phyloP scores from a whole-genome alignment of 108 stramenopile species.

The Skeletonema tropicum region DNA sequence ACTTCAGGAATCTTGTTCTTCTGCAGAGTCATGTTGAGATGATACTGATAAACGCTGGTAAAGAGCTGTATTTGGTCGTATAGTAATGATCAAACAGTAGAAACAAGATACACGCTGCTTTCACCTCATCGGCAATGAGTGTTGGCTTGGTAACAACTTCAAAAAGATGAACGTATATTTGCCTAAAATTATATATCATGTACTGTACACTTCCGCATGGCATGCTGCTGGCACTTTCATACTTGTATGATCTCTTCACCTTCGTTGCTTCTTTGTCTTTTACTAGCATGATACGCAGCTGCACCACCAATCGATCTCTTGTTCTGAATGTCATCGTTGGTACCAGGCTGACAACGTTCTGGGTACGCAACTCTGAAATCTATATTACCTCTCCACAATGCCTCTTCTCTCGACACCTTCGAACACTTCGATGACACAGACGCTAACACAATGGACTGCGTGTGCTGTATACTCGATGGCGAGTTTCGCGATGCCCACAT shows the following conservation, averaged over 20 bases:
- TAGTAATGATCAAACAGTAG: no score
- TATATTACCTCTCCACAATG: conserved; percentile 23
- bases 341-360: not conserved
- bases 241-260: not conserved
- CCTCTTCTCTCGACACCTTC: conserved; percentile 4
- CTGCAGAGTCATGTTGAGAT: no score
- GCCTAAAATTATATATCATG: no score
- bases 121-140: no score
- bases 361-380: conserved; percentile 11
- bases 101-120: no score
- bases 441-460: conserved; percentile 4
- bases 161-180: no score
- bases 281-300: not conserved
- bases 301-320: not conserved
- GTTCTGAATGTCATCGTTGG: not conserved
- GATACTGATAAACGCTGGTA: no score
- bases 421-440: conserved; percentile 20
- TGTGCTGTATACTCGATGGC: not conserved
- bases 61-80: no score
- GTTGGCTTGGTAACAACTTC: no score
- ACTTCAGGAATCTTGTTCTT: no score
- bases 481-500: not conserved
- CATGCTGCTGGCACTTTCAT: not conserved
- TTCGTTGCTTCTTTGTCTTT: not conserved
- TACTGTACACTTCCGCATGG: not conserved